Percentiles rank a stretch among this genome's conserved stretches.
Evolutionary conservation across 768 basidiomycete genomes (phyloP).

Genomic region (Mycena floridula): DNA sequence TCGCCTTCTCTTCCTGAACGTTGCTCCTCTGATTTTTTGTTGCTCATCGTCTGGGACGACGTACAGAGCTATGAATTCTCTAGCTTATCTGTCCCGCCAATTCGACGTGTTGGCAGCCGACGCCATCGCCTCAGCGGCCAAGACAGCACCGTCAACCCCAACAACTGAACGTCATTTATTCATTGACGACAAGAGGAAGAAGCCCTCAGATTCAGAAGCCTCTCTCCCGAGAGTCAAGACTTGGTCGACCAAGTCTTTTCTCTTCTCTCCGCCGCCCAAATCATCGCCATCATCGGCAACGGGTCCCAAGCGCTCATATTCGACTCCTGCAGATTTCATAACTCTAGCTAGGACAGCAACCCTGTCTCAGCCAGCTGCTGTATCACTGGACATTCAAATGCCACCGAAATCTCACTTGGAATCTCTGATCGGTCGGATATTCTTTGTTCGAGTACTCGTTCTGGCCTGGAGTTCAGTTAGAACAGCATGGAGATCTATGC

Average conservation of each 20-base stretch:
- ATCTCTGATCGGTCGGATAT: constrained; percentile 48
- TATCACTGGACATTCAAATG: constrained; percentile 20
- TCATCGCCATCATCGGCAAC: no score
- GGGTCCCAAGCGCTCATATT: constrained; percentile 58
- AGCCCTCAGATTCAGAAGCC: constrained; percentile 15
- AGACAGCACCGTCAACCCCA: constrained; percentile 54
- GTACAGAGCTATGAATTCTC: constrained; percentile 73
- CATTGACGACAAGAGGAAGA: constrained; percentile 12
- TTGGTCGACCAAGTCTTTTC: constrained; percentile 52
- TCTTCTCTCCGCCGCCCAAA: constrained; percentile 32
- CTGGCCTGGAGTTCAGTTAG: constrained; percentile 66
- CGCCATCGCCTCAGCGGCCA: no score
- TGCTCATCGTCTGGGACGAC: background rate
- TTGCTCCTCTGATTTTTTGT: background rate
- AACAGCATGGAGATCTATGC: constrained; percentile 51
- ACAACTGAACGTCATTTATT: constrained; percentile 24
- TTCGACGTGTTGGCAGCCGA: constrained; percentile 74
- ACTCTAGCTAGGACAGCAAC: constrained; percentile 24
- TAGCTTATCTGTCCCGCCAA: constrained; percentile 75
- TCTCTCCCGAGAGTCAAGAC: constrained; percentile 45
- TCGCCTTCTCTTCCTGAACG: background rate
- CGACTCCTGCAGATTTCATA: constrained; percentile 46
- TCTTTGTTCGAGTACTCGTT: constrained; percentile 66
- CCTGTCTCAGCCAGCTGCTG: constrained; percentile 16
- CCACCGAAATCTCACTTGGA: constrained; percentile 33